A percentile compares a stretch with the other conserved stretches of the same genome.
phyloP scores from a whole-genome alignment of 139 green algal genomes.

The Coelastrella sp. region DNA sequence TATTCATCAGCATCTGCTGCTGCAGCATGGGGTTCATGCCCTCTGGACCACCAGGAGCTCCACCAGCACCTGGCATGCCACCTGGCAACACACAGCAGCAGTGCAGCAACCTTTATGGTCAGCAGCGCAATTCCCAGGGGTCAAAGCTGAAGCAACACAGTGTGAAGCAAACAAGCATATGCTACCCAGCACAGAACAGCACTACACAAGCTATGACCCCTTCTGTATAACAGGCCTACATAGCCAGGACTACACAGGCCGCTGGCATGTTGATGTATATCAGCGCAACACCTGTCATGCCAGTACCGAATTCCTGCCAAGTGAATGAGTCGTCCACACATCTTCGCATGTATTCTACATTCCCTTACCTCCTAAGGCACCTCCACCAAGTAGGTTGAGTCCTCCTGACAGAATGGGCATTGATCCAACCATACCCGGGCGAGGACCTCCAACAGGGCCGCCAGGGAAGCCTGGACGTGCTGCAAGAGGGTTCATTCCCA shows the following conservation, averaged over 20 bases:
- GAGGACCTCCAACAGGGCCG: neutral
- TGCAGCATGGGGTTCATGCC: constrained; percentile 36
- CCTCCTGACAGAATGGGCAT: constrained; percentile 29
- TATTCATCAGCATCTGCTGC: constrained; percentile 35
- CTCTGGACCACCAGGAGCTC: neutral
- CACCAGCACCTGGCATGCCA: neutral
- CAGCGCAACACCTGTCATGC: too few relatives aligned
- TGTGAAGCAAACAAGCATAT: too few relatives aligned
- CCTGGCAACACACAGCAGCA: neutral
- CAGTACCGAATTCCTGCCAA: too few relatives aligned
- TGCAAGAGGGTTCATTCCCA: constrained; percentile 27
- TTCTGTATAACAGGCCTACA: too few relatives aligned
- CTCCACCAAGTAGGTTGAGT: constrained; percentile 33
- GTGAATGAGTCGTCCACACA: too few relatives aligned
- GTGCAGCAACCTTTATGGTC: neutral
- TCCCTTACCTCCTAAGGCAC: neutral
- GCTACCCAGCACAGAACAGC: neutral
- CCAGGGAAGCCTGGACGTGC: constrained; percentile 23
- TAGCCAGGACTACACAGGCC: too few relatives aligned
- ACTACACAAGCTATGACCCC: too few relatives aligned
- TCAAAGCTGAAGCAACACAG: too few relatives aligned
- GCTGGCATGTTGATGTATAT: too few relatives aligned
- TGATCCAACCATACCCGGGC: constrained; percentile 12
- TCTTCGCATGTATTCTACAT: too few relatives aligned
- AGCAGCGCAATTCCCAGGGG: too few relatives aligned